These are phyloP conservation scores for Nicotiana knightiana DNA, from an alignment of 257 asterid species.

Conservation along the genomic window DNA sequence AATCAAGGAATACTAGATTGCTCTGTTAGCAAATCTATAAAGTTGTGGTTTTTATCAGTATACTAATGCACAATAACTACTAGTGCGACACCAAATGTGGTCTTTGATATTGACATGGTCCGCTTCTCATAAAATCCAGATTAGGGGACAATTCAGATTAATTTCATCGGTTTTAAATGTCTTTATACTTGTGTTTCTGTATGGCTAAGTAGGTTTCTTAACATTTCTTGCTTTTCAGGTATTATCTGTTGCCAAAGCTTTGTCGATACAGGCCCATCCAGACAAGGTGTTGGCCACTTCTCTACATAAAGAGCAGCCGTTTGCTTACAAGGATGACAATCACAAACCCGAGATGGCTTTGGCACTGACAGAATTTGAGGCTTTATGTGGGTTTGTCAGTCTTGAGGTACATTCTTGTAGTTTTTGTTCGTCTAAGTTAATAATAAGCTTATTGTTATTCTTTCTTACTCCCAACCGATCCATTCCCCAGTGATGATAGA, in stretches of 20 bases:
- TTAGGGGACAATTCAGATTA: background rate
- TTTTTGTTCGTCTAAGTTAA: background rate
- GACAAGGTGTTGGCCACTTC: constrained; percentile 72
- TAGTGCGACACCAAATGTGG: background rate
- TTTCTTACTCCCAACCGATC: background rate
- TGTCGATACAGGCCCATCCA: constrained; percentile 98
- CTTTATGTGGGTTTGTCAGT: constrained; percentile 78
- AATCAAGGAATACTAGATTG: background rate
- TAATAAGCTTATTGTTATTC: background rate
- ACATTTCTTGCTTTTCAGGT: constrained; percentile 36
- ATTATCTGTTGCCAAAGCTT: constrained; percentile 85
- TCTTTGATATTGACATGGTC: background rate
- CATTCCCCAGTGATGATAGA: background rate
- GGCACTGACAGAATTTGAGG: constrained; percentile 79
- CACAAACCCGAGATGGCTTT: constrained; percentile 99
- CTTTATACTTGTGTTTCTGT: background rate
- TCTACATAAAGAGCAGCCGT: constrained; percentile 67
- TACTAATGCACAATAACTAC: background rate
- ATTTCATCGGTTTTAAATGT: background rate
- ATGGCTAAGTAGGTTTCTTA: background rate
- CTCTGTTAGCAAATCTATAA: background rate
- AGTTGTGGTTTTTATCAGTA: background rate
- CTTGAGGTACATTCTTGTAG: constrained; percentile 45
- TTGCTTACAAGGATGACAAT: constrained; percentile 72
- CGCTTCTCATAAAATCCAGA: background rate